phyloP scores from a whole-genome alignment of 1,139 yeast species.

The Debaryomyces fabryi region DNA sequence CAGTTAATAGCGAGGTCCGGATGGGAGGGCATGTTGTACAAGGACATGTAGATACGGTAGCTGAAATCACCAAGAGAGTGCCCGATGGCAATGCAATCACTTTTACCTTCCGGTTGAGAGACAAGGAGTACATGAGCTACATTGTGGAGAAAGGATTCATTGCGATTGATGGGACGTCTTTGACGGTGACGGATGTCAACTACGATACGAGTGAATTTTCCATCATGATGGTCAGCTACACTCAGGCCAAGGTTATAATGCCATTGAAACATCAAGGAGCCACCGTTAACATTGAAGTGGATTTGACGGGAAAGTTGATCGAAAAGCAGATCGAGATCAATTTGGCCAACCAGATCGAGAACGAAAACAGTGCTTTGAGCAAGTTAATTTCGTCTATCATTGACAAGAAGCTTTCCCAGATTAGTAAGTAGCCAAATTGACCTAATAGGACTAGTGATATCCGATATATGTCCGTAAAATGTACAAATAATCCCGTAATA shows the following conservation, averaged over 20 bases:
- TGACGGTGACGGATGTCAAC: slow-evolving; percentile 83
- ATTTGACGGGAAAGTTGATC: slow-evolving; percentile 86
- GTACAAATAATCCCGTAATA: neutral
- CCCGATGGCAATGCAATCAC: slow-evolving; percentile 80
- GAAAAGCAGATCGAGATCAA: slow-evolving; percentile 76
- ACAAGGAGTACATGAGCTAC: slow-evolving; percentile 63
- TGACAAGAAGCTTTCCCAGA: slow-evolving; percentile 46
- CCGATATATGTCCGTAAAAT: neutral
- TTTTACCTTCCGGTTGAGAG: slow-evolving; percentile 74
- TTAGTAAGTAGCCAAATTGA: slow-evolving; percentile 3
- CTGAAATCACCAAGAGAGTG: slow-evolving; percentile 55
- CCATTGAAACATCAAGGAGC: slow-evolving; percentile 66
- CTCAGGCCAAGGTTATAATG: slow-evolving; percentile 80
- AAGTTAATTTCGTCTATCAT: slow-evolving; percentile 53
- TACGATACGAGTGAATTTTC: slow-evolving; percentile 60
- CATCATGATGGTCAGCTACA: slow-evolving; percentile 89
- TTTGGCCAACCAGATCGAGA: slow-evolving; percentile 56
- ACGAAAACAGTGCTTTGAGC: slow-evolving; percentile 40
- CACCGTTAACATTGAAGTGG: slow-evolving; percentile 87
- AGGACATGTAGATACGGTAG: slow-evolving; percentile 94
- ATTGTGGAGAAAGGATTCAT: slow-evolving; percentile 94
- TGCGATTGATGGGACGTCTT: slow-evolving; percentile 89
- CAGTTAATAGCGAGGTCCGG: slow-evolving; percentile 78
- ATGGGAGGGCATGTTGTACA: slow-evolving; percentile 98
- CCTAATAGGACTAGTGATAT: neutral